Conservation (phyloP, 441 rosid species). For the Brassica balearica region DNA sequence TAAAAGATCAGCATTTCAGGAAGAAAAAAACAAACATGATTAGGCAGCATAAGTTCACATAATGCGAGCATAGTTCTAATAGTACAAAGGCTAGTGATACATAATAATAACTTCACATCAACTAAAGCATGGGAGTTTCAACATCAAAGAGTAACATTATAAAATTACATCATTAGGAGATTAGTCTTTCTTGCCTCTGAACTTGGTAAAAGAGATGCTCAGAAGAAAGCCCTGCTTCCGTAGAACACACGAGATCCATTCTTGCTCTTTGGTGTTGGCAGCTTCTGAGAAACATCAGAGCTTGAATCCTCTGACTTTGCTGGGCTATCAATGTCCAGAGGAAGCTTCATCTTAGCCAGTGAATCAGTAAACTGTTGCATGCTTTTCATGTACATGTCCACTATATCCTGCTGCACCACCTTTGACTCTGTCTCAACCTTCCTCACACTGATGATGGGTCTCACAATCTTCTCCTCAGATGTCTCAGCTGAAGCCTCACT, state of each 20-base stretch:
- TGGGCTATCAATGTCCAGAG: conserved; percentile 79
- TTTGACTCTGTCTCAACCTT: conserved; percentile 78
- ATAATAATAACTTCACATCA: conserved; percentile 58
- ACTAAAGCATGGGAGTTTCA: conserved; percentile 62
- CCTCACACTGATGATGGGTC: conserved; percentile 57
- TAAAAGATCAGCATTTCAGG: conserved; percentile 38
- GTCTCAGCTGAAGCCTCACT: conserved; percentile 55
- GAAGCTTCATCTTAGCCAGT: conserved; percentile 98
- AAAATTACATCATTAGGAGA: conserved; percentile 63
- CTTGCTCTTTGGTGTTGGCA: conserved; percentile 62
- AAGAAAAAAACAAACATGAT: conserved; percentile 26
- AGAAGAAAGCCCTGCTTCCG: conserved; percentile 97
- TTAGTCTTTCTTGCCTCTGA: conserved; percentile 64
- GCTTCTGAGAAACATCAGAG: conserved; percentile 79
- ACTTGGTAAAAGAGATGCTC: conserved; percentile 50
- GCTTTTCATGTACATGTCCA: conserved; percentile 98
- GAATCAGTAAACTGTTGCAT: conserved; percentile 99
- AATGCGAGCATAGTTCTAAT: conserved; percentile 47
- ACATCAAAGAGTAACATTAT: conserved; percentile 59
- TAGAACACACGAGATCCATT: conserved; percentile 87
- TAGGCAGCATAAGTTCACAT: conserved; percentile 48
- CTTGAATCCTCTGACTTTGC: conserved; percentile 80
- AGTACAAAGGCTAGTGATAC: conserved; percentile 49
- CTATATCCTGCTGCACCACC: conserved; percentile 90
- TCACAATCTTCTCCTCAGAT: conserved; percentile 48